Evolutionary conservation across 805 yeast genomes (phyloP).

Genomic region (Spathaspora gorwiae): DNA sequence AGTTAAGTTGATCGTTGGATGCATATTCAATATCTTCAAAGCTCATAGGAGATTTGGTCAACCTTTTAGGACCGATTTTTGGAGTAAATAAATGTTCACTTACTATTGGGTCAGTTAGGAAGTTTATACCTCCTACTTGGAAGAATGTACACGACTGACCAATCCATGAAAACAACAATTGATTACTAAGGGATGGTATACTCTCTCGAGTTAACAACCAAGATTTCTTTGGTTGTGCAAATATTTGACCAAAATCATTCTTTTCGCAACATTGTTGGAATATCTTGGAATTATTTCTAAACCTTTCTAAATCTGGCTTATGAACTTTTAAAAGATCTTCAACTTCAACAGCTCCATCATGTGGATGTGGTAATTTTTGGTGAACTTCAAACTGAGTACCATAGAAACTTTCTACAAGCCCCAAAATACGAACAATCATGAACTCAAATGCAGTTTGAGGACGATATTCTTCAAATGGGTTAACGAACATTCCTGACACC

Average conservation of each 20-base stretch:
- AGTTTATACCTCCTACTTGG: conserved; percentile 65
- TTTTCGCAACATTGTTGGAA: conserved; percentile 22
- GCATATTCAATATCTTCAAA: conserved; percentile 49
- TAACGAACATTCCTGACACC: conserved; percentile 75
- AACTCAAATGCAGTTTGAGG: conserved; percentile 89
- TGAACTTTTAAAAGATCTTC: conserved; percentile 55
- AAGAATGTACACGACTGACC: conserved; percentile 86
- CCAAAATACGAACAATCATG: conserved; percentile 64
- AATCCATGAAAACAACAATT: conserved; percentile 78
- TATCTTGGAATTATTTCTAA: conserved; percentile 30
- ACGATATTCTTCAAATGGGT: conserved; percentile 87
- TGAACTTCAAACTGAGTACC: conserved; percentile 35
- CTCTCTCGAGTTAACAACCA: not conserved
- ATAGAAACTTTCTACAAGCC: conserved; percentile 55
- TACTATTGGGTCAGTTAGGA: conserved; percentile 85
- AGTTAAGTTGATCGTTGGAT: conserved; percentile 55
- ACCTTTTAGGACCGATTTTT: conserved; percentile 75
- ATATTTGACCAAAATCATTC: conserved; percentile 15
- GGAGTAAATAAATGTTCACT: conserved; percentile 58
- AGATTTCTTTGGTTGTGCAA: not conserved
- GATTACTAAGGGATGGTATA: conserved; percentile 33
- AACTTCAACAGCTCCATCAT: conserved; percentile 52
- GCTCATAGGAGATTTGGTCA: conserved; percentile 70
- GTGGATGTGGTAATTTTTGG: conserved; percentile 25
- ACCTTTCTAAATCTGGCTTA: conserved; percentile 50